Evolutionary conservation across 768 basidiomycete species (phyloP).

Genomic region (Lactifluus subvellereus): DNA sequence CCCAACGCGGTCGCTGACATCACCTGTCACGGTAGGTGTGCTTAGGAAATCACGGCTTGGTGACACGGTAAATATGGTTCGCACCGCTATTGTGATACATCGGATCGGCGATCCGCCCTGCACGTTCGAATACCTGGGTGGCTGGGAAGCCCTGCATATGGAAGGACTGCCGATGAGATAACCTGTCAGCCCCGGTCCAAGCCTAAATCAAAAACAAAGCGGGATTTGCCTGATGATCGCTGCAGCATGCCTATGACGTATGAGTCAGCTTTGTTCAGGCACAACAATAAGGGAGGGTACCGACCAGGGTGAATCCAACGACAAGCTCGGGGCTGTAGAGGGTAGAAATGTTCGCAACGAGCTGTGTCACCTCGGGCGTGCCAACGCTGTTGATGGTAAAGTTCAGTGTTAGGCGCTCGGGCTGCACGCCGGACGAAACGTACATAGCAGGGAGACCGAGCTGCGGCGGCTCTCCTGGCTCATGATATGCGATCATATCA

Average conservation of each 20-base stretch:
- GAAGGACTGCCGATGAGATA: constrained; percentile 52
- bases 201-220: not conserved
- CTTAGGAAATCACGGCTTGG: not conserved
- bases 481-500: constrained; percentile 88
- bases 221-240: constrained; percentile 70
- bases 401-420: not conserved
- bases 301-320: constrained; percentile 59
- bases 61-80: not conserved
- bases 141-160: constrained; percentile 78
- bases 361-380: constrained; percentile 65
- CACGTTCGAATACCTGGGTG: constrained; percentile 84
- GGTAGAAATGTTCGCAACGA: constrained; percentile 67
- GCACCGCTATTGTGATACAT: constrained; percentile 83
- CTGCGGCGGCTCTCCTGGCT: constrained; percentile 71
- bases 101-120: constrained; percentile 78
- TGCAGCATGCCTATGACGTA: constrained; percentile 66
- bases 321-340: constrained; percentile 78
- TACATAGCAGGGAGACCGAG: constrained; percentile 73
- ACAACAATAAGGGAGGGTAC: constrained; percentile 25
- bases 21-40: constrained; percentile 40
- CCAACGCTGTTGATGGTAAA: constrained; percentile 52
- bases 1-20: constrained; percentile 70
- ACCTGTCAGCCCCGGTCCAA: not conserved
- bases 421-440: constrained; percentile 25
- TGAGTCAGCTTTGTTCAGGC: not conserved